Conservation (phyloP, 352 stramenopile species). For the Phytophthora vignae region DNA sequence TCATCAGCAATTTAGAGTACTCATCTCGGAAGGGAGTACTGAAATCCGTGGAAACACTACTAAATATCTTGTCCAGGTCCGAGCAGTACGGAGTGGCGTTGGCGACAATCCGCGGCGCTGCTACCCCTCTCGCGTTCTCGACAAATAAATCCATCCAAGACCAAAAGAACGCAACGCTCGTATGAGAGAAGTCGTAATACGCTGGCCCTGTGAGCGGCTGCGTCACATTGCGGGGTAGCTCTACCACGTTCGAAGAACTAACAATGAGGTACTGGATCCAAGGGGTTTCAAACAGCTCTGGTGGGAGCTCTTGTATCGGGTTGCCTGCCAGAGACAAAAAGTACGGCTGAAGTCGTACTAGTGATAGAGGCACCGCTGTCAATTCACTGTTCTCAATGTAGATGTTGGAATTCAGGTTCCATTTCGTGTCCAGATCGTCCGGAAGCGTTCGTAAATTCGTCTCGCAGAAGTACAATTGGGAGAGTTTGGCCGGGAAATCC, state of each 20-base stretch:
- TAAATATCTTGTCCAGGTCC: conserved; percentile 4
- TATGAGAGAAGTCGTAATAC: not conserved
- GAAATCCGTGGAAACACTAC: not conserved
- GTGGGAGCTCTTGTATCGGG: not conserved
- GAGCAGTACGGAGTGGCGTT: conserved; percentile 5
- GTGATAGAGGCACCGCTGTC: not conserved
- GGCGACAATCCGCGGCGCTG: not conserved
- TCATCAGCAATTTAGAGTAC: conserved; percentile 8
- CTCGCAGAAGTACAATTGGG: conserved; percentile 33
- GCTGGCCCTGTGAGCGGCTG: not conserved
- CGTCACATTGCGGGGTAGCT: not conserved
- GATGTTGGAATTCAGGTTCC: conserved; percentile 11
- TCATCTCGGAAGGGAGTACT: not conserved
- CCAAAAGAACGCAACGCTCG: conserved; percentile 3
- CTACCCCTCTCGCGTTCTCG: not conserved
- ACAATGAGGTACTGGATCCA: not conserved
- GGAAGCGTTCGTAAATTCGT: conserved; percentile 44
- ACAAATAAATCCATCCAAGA: conserved; percentile 10
- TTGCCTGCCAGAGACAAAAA: conserved; percentile 6
- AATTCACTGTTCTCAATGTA: conserved; percentile 6
- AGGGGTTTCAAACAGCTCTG: not conserved
- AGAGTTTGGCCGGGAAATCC: conserved; percentile 35
- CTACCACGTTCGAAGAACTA: not conserved
- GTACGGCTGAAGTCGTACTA: conserved; percentile 1
- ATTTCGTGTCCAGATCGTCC: conserved; percentile 33